A percentile compares a stretch with the other conserved stretches of the same genome.
These are phyloP conservation scores for Penicillium digitatum DNA, from an alignment of 2,329 filamentous ascomycete genomes.

Conservation along the genomic window DNA sequence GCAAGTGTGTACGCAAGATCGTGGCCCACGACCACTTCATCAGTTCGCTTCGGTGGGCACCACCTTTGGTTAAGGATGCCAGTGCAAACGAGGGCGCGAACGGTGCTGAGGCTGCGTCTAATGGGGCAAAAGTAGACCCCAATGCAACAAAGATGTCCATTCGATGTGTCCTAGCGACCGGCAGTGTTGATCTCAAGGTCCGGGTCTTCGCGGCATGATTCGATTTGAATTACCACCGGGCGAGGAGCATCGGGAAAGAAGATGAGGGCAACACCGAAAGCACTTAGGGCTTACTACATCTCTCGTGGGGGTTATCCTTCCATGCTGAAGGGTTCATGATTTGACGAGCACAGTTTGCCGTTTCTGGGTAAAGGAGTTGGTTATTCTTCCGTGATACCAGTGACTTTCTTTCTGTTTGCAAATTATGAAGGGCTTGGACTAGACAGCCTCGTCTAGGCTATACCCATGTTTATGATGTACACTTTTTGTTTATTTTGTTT, in stretches of 20 bases:
- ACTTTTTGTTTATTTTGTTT: conserved; percentile 6
- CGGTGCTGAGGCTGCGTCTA: conserved; percentile 14
- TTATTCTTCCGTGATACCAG: conserved; percentile 27
- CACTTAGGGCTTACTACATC: conserved; percentile 5
- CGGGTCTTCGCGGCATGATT: conserved; percentile 42
- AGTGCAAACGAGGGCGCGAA: conserved; percentile 14
- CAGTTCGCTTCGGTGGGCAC: conserved; percentile 83
- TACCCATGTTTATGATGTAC: conserved; percentile 11
- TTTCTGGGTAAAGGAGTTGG: conserved; percentile 26
- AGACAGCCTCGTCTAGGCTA: conserved; percentile 5
- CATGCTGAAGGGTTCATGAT: conserved; percentile 10
- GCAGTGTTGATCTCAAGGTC: conserved; percentile 66
- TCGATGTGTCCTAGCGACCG: conserved; percentile 80
- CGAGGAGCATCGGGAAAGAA: neutral
- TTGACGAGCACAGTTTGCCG: conserved; percentile 11
- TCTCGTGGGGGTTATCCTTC: conserved; percentile 1
- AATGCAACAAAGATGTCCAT: conserved; percentile 51
- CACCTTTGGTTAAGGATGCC: conserved; percentile 22
- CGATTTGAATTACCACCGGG: neutral
- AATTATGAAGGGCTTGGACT: conserved; percentile 12
- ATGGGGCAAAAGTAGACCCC: conserved; percentile 30
- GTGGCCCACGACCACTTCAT: conserved; percentile 78
- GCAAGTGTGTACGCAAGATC: conserved; percentile 80
- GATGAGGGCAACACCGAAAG: neutral
- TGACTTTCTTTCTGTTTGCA: conserved; percentile 22